Conservation (phyloP, 495 filamentous ascomycete genomes). For the Podospora pseudopauciseta region DNA sequence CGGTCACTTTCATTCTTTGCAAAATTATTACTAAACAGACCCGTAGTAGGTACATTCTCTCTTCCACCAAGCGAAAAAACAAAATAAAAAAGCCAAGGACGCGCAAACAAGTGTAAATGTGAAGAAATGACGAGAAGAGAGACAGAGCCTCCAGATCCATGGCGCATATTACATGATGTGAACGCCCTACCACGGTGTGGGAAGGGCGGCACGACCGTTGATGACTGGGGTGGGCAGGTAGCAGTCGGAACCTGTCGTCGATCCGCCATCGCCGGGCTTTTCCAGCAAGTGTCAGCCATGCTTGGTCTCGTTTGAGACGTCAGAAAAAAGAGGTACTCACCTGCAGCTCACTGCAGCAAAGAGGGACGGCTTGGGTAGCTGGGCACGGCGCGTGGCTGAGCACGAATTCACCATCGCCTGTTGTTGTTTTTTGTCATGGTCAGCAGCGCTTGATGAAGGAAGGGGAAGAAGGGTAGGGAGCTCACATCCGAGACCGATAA, state of each 20-base stretch:
- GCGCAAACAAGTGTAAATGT: not conserved
- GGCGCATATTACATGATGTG: not conserved
- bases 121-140: no score
- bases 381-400: not conserved
- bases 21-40: not conserved
- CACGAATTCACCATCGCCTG: not conserved
- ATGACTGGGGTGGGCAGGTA: not conserved
- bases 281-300: not conserved
- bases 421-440: not conserved
- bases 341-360: not conserved
- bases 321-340: not conserved
- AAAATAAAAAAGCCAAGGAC: not conserved
- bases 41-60: not conserved
- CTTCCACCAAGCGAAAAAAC: not conserved
- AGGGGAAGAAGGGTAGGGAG: not conserved
- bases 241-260: not conserved
- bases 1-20: not conserved
- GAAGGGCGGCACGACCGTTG: not conserved
- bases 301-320: not conserved
- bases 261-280: not conserved
- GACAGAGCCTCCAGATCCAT: not conserved
- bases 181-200: not conserved
- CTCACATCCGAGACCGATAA: not conserved
- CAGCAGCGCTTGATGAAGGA: not conserved
- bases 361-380: not conserved